Base-by-base conservation (phyloP, 495 filamentous ascomycete genomes). In the Amphirosellinia nigrospora region DNA sequence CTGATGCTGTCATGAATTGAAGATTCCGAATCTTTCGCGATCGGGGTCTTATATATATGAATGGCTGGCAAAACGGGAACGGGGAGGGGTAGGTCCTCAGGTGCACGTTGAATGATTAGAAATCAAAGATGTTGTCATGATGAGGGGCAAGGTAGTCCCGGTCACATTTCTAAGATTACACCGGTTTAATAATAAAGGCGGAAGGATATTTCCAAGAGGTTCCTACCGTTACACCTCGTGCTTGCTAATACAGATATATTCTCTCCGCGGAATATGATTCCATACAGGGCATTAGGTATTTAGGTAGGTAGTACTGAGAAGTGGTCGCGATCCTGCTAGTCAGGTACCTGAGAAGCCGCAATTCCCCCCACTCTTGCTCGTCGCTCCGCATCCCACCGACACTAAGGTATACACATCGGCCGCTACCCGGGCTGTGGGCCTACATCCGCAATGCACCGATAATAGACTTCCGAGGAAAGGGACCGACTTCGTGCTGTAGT, bases 91-190 rank as follows among this genome's bases (percentile, higher is more conserved):
- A 4, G 34, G 19, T 4, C 13, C 8, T 39, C 5, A 16, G 6
- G 2, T n/a, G 15, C 8, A 16, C 13, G 11, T 39, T 41, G 36
- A 26, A 15, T 69, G 72, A 71, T 76, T 72, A 74, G 60, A 72
- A 74, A 74, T 70, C 72, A 59, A 59, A 32, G 58, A 62, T 39
- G 43, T 34, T 32, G 36, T 21, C 64, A 70, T 72, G 50, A 48
- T 68, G 72, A 64, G 48, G 26, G 28, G 48, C 30, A 61, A 64
- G 28, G n/a, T 34, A 53, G 38, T 39, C 4, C 43, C 46, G 28
- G 34, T 16, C 26, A 15, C n/a, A 61, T 61, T 61, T 60, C 16
- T 61, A 61, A 61, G 19, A 41, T 15, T 11, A 39, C 34, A 7
- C 36, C n/a, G 15, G 0, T 60, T 13, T 41, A 32, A 60, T 39